These are phyloP conservation scores for Barnettozyma salicaria DNA, from an alignment of 805 yeast species.

Conservation along the genomic window DNA sequence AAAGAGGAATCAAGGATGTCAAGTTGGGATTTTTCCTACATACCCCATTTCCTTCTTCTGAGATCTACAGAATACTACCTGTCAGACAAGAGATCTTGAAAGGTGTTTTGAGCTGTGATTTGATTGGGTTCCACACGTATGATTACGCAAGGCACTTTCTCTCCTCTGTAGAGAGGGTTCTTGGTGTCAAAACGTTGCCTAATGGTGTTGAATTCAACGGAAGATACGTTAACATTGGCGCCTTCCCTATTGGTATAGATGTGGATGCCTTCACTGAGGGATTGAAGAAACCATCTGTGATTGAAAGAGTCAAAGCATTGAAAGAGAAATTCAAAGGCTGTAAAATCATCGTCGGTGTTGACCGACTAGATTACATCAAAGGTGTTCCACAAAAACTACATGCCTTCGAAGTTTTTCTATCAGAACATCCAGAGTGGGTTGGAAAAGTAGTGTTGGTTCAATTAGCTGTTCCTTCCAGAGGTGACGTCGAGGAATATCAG, in stretches of 20 bases:
- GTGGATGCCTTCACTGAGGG: constrained; percentile 87
- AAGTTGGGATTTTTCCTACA: constrained; percentile 91
- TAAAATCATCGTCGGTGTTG: constrained; percentile 93
- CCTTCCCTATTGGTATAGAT: constrained; percentile 98
- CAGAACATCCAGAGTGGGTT: constrained; percentile 95
- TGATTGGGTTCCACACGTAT: constrained; percentile 98
- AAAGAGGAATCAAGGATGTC: constrained; percentile 44
- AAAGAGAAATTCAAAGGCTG: constrained; percentile 63
- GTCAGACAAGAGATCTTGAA: constrained; percentile 86
- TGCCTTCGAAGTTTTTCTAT: constrained; percentile 88
- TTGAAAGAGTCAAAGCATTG: constrained; percentile 57
- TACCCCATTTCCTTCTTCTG: constrained; percentile 97
- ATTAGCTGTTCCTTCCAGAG: constrained; percentile 96
- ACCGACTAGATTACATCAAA: constrained; percentile 91
- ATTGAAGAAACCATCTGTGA: constrained; percentile 54
- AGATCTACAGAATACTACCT: constrained; percentile 91
- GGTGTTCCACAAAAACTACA: constrained; percentile 97
- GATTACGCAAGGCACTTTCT: constrained; percentile 96
- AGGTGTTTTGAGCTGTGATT: constrained; percentile 90
- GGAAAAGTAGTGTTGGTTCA: constrained; percentile 95
- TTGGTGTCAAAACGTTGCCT: constrained; percentile 79
- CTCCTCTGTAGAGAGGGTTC: constrained; percentile 78
- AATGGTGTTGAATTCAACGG: constrained; percentile 81
- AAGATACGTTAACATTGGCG: constrained; percentile 79
- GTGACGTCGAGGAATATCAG: constrained; percentile 97